These are phyloP conservation scores for Lactifluus echinatus DNA, from an alignment of 768 basidiomycete genomes.

Conservation along the genomic window DNA sequence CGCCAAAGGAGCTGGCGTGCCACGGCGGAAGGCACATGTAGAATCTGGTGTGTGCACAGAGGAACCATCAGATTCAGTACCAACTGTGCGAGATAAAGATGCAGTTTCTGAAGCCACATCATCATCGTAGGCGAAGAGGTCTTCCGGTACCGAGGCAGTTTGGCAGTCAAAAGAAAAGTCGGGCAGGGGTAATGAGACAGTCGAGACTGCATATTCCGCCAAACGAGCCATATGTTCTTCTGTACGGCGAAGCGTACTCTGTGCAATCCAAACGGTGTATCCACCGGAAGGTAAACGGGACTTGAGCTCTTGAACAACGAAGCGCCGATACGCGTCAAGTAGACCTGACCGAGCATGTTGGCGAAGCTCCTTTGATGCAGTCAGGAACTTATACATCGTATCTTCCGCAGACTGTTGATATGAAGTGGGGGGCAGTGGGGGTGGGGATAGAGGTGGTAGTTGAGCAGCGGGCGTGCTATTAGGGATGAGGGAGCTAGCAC, in stretches of 20 bases:
- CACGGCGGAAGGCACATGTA: slow-evolving; percentile 24
- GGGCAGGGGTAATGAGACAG: slow-evolving; percentile 5
- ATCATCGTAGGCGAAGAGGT: slow-evolving; percentile 32
- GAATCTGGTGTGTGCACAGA: slow-evolving; percentile 38
- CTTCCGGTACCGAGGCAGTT: slow-evolving; percentile 7
- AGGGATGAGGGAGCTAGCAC: slow-evolving; percentile 18
- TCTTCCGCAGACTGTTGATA: slow-evolving; percentile 13
- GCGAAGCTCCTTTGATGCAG: slow-evolving; percentile 37
- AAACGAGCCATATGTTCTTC: slow-evolving; percentile 28
- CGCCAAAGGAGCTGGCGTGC: slow-evolving; percentile 12
- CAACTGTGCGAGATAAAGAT: slow-evolving; percentile 12
- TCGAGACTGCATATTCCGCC: slow-evolving; percentile 17
- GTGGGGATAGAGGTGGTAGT: slow-evolving; percentile 1
- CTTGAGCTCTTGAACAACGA: slow-evolving; percentile 47
- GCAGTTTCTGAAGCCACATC: slow-evolving; percentile 18
- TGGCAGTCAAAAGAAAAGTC: slow-evolving; percentile 11
- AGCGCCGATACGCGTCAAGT: slow-evolving; percentile 56
- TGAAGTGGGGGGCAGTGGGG: slow-evolving; percentile 21
- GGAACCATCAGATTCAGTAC: slow-evolving; percentile 40
- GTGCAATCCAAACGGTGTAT: slow-evolving; percentile 47
- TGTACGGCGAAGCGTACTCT: slow-evolving; percentile 43
- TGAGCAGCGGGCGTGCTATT: neutral
- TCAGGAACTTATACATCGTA: slow-evolving; percentile 11
- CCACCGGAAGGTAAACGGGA: slow-evolving; percentile 29
- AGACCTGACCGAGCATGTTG: slow-evolving; percentile 57